A percentile compares a stretch with the other conserved stretches of the same genome.
phyloP scores from a whole-genome alignment of 1,284 basidiomycete genomes.

The Singerocomus inundabilis region DNA sequence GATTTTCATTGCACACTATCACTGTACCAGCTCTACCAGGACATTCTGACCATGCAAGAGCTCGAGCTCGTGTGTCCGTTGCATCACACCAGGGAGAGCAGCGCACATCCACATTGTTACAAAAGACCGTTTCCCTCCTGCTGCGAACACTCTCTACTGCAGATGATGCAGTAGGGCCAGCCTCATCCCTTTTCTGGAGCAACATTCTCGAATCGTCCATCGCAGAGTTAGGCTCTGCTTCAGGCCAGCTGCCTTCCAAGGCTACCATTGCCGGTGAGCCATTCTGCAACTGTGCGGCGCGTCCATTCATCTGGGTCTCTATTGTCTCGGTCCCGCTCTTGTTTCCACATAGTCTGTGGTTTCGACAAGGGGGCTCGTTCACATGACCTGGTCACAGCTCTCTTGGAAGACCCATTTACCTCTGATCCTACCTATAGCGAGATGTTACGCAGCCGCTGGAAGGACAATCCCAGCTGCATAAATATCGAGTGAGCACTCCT shows the following conservation, averaged over 20 bases:
- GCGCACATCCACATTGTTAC: conserved; percentile 35
- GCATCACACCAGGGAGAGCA: background rate
- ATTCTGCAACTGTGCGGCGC: background rate
- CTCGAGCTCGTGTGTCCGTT: background rate
- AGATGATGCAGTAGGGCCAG: conserved; percentile 10
- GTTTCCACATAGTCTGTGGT: conserved; percentile 47
- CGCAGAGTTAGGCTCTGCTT: conserved; percentile 33
- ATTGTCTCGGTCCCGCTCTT: background rate
- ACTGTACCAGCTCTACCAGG: background rate
- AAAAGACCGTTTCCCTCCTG: conserved; percentile 41
- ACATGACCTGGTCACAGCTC: conserved; percentile 58
- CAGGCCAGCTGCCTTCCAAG: conserved; percentile 22
- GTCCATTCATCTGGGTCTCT: conserved; percentile 5
- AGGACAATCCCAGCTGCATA: conserved; percentile 30
- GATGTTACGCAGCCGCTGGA: conserved; percentile 47
- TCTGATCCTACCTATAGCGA: conserved; percentile 44
- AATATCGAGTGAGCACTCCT: conserved; percentile 43
- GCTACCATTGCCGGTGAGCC: conserved; percentile 50
- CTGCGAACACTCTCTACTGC: conserved; percentile 37
- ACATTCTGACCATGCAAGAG: background rate
- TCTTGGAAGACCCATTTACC: conserved; percentile 66
- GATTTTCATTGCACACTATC: background rate
- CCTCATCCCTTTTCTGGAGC: conserved; percentile 40
- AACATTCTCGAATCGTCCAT: conserved; percentile 38
- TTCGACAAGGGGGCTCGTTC: conserved; percentile 50